Percentiles rank a stretch among this genome's conserved stretches.
phyloP scores from a whole-genome alignment of 805 yeast genomes.

The Spathaspora girioi region DNA sequence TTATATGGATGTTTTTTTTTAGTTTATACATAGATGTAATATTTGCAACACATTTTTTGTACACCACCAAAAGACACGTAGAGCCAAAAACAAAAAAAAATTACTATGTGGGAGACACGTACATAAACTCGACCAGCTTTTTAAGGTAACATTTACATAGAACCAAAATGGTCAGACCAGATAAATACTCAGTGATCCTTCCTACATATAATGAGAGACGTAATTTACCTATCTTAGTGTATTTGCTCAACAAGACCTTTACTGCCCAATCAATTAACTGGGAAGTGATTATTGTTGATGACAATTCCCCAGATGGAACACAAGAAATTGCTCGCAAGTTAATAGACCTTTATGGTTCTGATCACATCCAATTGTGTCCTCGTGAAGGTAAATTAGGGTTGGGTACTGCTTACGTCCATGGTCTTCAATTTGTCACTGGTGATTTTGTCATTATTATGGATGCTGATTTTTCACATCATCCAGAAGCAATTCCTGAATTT shows the following conservation, averaged over 20 bases:
- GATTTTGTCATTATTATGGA: slow-evolving; percentile 79
- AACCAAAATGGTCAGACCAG: not conserved
- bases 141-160: not conserved
- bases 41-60: not conserved
- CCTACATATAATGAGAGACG: slow-evolving; percentile 77
- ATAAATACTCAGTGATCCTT: slow-evolving; percentile 67
- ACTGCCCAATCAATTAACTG: slow-evolving; percentile 54
- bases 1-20: not conserved
- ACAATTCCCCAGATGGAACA: slow-evolving; percentile 79
- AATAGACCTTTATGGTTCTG: slow-evolving; percentile 52
- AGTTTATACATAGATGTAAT: not conserved
- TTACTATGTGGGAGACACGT: not conserved
- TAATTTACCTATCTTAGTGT: slow-evolving; percentile 60
- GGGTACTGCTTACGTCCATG: slow-evolving; percentile 80
- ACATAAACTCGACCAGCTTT: too few relatives aligned
- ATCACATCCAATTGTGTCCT: slow-evolving; percentile 61
- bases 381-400: slow-evolving; percentile 76
- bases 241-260: slow-evolving; percentile 68
- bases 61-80: not conserved
- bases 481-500: slow-evolving; percentile 74
- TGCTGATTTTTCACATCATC: slow-evolving; percentile 81
- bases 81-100: not conserved
- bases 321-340: slow-evolving; percentile 66
- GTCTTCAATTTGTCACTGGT: slow-evolving; percentile 66
- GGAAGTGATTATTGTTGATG: slow-evolving; percentile 79